A percentile compares a stretch with the other conserved stretches of the same genome.
These are phyloP conservation scores for Plantago ovata DNA, from an alignment of 257 asterid species.

Conservation along the genomic window DNA sequence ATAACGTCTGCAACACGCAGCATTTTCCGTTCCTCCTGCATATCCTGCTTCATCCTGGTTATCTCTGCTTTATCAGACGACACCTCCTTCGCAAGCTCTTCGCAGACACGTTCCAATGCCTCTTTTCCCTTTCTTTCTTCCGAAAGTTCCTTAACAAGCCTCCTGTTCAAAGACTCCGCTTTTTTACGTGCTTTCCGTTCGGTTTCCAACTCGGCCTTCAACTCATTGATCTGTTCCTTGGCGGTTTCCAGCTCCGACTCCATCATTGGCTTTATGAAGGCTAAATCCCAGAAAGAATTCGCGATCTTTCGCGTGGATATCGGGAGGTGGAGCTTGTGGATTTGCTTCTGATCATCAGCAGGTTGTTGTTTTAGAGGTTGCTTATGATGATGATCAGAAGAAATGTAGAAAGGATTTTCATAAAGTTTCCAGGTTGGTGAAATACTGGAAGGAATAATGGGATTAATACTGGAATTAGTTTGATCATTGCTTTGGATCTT, in stretches of 20 bases:
- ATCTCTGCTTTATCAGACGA: conserved; percentile 36
- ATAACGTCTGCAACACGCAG: conserved; percentile 70
- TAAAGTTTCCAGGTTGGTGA: conserved; percentile 77
- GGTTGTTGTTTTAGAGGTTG: conserved; percentile 11
- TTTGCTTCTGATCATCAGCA: conserved; percentile 25
- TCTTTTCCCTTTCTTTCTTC: conserved; percentile 57
- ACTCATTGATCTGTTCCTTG: conserved; percentile 34
- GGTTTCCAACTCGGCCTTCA: conserved; percentile 40
- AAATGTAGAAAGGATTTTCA: conserved; percentile 67
- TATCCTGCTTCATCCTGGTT: conserved; percentile 43
- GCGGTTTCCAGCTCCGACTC: conserved; percentile 60
- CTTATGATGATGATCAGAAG: conserved; percentile 20
- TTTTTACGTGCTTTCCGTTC: conserved; percentile 54
- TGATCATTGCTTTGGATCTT: conserved; percentile 43
- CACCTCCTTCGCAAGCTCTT: conserved; percentile 48
- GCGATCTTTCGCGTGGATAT: conserved; percentile 62
- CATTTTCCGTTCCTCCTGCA: conserved; percentile 78
- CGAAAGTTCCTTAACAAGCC: conserved; percentile 37
- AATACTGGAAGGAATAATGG: conserved; percentile 28
- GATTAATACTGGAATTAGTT: conserved; percentile 21
- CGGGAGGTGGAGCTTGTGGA: conserved; percentile 77
- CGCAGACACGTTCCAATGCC: conserved; percentile 44
- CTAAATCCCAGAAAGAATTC: conserved; percentile 68
- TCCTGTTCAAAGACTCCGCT: conserved; percentile 39
- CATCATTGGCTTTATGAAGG: conserved; percentile 62